Evolutionary conservation across 352 stramenopile species (phyloP), one percentile per base, ranked within the genome.

Genomic region (Phytophthora sp.): DNA sequence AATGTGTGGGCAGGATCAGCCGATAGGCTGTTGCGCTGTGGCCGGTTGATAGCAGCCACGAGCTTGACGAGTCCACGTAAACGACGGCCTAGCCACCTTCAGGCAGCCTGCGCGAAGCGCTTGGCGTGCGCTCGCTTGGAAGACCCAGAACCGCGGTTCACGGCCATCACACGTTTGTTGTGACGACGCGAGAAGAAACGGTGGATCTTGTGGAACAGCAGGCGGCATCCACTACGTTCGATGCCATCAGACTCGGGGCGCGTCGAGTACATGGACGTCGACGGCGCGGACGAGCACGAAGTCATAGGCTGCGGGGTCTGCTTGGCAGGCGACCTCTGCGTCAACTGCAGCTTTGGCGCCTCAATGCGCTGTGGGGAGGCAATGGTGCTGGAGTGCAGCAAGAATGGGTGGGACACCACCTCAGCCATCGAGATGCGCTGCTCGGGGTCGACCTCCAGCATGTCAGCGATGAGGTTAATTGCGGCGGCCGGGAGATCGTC

Each of bases 361-460:
- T 59, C 45, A 6, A 65, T 23, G 6, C 35, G 59, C 38, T 75
- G 63, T 15, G 52, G 36, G 11, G 50, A 45, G 5, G 39, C 49
- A 29, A 69, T 64, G 15, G 57, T 27, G 53, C 57, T 71, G 50
- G 66, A 62, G 18, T 57, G 46, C 46, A 63, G 38, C 33, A 94
- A 42, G 66, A 91, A 93, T 56, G 84, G 61, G 65, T 94, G 86
- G 12, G 64, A 41, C 20, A 91, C 71, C 42, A 94, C 82, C 46
- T 79, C 49, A 39, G 78, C 67, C 57, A 92, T 90, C n/a, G 73
- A 77, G 38, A 88, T 63, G 20, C 84, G 84, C 46, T 73, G 68
- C 18, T 73, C 63, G 24, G 82, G 60, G 67, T 93, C 81, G 9
- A 85, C 79, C 36, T 88, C 58, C 3, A 93, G 63, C 84, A 93